These are phyloP conservation scores for Gaeumannomyces tritici DNA, from an alignment of 2,329 filamentous ascomycete species.

Conservation along the genomic window DNA sequence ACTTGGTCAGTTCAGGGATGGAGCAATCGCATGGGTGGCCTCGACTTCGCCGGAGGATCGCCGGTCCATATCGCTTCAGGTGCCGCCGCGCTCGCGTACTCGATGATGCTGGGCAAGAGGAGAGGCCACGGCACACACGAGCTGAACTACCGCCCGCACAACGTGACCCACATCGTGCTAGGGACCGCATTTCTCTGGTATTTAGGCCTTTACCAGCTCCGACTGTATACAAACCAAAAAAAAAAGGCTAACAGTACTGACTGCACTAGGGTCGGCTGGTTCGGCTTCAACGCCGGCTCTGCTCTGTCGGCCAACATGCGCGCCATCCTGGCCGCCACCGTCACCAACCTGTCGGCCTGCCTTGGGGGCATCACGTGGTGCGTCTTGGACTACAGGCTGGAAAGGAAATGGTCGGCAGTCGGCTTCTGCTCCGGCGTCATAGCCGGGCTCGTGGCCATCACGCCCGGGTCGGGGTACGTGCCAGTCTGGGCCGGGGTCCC, in stretches of 20 bases:
- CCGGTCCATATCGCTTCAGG: slow-evolving; percentile 69
- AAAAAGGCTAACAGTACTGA: no score
- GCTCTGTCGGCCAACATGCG: slow-evolving; percentile 76
- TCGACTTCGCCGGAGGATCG: slow-evolving; percentile 68
- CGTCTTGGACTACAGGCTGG: slow-evolving; percentile 80
- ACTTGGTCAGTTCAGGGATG: slow-evolving; percentile 69
- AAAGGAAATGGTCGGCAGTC: slow-evolving; percentile 87
- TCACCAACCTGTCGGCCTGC: slow-evolving; percentile 79
- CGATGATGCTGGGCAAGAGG: slow-evolving; percentile 63
- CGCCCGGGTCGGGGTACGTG: slow-evolving; percentile 70
- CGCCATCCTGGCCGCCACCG: slow-evolving; percentile 79
- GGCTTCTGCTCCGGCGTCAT: slow-evolving; percentile 89
- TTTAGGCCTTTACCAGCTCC: no score
- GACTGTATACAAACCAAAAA: no score
- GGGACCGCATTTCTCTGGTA: slow-evolving; percentile 72
- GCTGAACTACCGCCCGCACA: slow-evolving; percentile 61
- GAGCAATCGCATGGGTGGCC: slow-evolving; percentile 57
- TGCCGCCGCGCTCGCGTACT: slow-evolving; percentile 62
- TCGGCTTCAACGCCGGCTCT: slow-evolving; percentile 87
- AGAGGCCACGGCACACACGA: slow-evolving; percentile 51
- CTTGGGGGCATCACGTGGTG: slow-evolving; percentile 78
- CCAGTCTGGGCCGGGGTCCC: slow-evolving; percentile 77
- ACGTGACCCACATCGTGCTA: slow-evolving; percentile 54
- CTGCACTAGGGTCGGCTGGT: slow-evolving; percentile 97
- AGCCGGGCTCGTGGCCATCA: slow-evolving; percentile 79